Evolutionary conservation across 495 filamentous ascomycete species (phyloP).

Genomic region (Penicillium roqueforti): DNA sequence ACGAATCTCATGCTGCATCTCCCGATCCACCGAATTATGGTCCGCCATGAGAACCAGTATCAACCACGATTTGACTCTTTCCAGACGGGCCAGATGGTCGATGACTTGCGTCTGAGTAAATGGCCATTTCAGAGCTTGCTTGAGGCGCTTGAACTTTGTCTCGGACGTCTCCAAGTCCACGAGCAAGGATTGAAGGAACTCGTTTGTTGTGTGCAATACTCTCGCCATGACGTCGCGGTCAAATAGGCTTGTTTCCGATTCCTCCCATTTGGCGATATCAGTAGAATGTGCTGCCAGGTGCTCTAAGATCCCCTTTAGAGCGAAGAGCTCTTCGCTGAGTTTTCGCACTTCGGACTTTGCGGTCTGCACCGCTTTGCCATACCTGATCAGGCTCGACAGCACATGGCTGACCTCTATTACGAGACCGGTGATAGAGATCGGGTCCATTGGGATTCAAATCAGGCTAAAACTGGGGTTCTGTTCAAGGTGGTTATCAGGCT

Average conservation of each 20-base stretch:
- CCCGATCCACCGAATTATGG: constrained; percentile 9
- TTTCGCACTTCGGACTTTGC: constrained; percentile 21
- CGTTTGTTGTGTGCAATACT: constrained; percentile 16
- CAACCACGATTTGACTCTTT: constrained; percentile 26
- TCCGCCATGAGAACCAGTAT: constrained; percentile 22
- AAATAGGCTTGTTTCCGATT: constrained; percentile 1
- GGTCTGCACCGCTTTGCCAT: constrained; percentile 16
- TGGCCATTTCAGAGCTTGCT: constrained; percentile 22
- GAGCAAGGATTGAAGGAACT: constrained; percentile 16
- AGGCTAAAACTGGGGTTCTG: background rate
- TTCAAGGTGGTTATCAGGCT: background rate
- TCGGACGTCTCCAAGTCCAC: constrained; percentile 13
- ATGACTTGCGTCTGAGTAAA: constrained; percentile 18
- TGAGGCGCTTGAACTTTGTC: constrained; percentile 15
- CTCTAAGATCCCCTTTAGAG: constrained; percentile 20
- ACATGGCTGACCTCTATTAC: constrained; percentile 17
- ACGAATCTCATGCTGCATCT: constrained; percentile 16
- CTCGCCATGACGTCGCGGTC: constrained; percentile 10
- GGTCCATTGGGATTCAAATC: constrained; percentile 12
- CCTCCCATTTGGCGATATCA: background rate
- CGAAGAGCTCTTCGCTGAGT: constrained; percentile 23
- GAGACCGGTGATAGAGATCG: constrained; percentile 19
- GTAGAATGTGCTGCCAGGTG: constrained; percentile 10
- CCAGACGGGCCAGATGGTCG: constrained; percentile 15
- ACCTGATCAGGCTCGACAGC: constrained; percentile 14